Evolutionary conservation across 208 protist genomes (phyloP).

Genomic region (Wallacemonas rigidus): DNA sequence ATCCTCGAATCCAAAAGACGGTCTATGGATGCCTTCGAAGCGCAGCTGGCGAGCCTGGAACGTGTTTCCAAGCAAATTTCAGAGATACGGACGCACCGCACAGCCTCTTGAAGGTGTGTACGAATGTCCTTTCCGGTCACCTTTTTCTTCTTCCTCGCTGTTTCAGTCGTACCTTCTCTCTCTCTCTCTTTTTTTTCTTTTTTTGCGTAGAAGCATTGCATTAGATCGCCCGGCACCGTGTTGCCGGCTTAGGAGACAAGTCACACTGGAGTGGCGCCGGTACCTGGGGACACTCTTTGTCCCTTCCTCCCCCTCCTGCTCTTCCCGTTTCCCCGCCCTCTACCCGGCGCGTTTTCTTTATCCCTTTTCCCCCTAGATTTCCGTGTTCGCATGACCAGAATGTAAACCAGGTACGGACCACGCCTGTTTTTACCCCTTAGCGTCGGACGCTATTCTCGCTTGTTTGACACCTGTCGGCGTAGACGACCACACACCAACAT

Average conservation of each 20-base stretch:
- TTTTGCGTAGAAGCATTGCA: neutral
- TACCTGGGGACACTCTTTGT: neutral
- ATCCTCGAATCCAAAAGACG: slow-evolving; percentile 34
- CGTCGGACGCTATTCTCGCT: too few relatives aligned
- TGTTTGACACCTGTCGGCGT: too few relatives aligned
- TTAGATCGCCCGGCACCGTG: neutral
- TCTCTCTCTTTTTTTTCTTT: neutral
- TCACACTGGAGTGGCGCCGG: neutral
- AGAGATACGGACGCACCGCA: slow-evolving; percentile 11
- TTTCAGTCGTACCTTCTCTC: slow-evolving; percentile 2
- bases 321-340: too few relatives aligned
- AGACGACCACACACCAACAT: too few relatives aligned
- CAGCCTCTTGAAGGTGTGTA: neutral
- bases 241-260: neutral
- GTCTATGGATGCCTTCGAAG: slow-evolving; percentile 41
- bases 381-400: too few relatives aligned
- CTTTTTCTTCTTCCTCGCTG: neutral
- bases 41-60: slow-evolving; percentile 18
- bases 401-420: too few relatives aligned
- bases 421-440: too few relatives aligned
- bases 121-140: neutral
- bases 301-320: too few relatives aligned
- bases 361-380: too few relatives aligned
- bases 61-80: slow-evolving; percentile 14
- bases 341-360: too few relatives aligned